Percentiles rank a stretch among this genome's conserved stretches.
These are phyloP conservation scores for Sclerotiophoma versabilis DNA, from an alignment of 2,329 filamentous ascomycete species.

Conservation along the genomic window DNA sequence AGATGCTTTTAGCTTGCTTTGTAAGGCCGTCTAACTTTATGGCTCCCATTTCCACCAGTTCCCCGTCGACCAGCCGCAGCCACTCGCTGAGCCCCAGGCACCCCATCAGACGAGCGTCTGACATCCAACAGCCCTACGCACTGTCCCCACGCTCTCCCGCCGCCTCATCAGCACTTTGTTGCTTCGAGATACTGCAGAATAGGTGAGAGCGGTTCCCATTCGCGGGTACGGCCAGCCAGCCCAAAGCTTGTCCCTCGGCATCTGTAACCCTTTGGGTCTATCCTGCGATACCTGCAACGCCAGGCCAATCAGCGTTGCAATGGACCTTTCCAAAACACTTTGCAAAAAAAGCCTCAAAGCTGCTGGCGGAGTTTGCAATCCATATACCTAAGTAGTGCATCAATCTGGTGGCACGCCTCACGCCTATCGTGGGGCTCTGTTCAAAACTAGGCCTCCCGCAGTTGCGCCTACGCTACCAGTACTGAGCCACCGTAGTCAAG, in stretches of 20 bases:
- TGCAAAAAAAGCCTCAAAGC: conserved; percentile 14
- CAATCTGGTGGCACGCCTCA: conserved; percentile 24
- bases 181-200: conserved; percentile 25
- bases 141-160: conserved; percentile 34
- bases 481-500: conserved; percentile 7
- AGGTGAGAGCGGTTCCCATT: conserved; percentile 28
- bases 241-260: conserved; percentile 31
- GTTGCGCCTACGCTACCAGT: conserved; percentile 29
- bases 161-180: conserved; percentile 40
- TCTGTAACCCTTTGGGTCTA: conserved; percentile 3
- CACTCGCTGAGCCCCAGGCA: conserved; percentile 28
- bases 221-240: conserved; percentile 27
- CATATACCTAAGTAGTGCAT: conserved; percentile 13
- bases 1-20: conserved; percentile 28
- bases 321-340: neutral
- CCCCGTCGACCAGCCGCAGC: conserved; percentile 19
- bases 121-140: conserved; percentile 39
- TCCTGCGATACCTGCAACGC: neutral
- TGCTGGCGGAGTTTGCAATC: neutral
- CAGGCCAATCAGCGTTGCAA: conserved; percentile 17
- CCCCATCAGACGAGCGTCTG: conserved; percentile 28
- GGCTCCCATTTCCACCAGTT: conserved; percentile 4
- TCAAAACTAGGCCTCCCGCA: conserved; percentile 8
- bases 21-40: conserved; percentile 24
- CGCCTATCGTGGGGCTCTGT: conserved; percentile 27